A percentile compares a stretch with the other conserved stretches of the same genome.
These are phyloP conservation scores for Nakaseomyces bracarensis DNA, from an alignment of 1,139 yeast genomes.

Conservation along the genomic window DNA sequence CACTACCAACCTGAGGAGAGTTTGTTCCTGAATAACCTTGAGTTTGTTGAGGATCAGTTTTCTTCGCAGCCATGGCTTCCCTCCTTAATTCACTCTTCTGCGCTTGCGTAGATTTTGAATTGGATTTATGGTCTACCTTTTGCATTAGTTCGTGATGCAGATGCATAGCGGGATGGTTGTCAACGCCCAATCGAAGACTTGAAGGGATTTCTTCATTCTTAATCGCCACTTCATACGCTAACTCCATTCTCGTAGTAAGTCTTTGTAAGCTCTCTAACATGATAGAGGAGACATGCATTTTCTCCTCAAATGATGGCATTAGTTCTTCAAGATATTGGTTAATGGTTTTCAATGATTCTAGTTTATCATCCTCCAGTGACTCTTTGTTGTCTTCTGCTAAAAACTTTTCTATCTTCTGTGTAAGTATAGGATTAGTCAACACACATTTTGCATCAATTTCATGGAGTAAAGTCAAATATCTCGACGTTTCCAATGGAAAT, in stretches of 20 bases:
- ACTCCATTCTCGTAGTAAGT: slow-evolving; percentile 65
- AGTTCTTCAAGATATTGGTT: slow-evolving; percentile 53
- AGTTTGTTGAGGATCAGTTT: slow-evolving; percentile 26
- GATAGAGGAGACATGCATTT: slow-evolving; percentile 92
- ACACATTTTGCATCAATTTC: slow-evolving; percentile 95
- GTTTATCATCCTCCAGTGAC: slow-evolving; percentile 32
- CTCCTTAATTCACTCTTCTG: slow-evolving; percentile 77
- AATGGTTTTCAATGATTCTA: slow-evolving; percentile 35
- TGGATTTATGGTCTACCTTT: slow-evolving; percentile 24
- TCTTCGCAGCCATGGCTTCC: slow-evolving; percentile 84
- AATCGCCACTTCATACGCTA: slow-evolving; percentile 66
- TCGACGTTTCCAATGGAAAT: slow-evolving; percentile 71
- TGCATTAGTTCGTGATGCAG: slow-evolving; percentile 32
- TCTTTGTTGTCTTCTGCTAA: slow-evolving; percentile 27
- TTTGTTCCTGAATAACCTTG: background rate
- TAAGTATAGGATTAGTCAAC: slow-evolving; percentile 60
- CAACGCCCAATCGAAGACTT: slow-evolving; percentile 53
- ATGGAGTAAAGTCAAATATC: slow-evolving; percentile 78
- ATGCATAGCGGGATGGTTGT: slow-evolving; percentile 77
- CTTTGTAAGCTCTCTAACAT: slow-evolving; percentile 72
- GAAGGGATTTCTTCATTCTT: slow-evolving; percentile 66
- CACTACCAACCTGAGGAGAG: slow-evolving; percentile 16
- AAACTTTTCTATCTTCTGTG: slow-evolving; percentile 49
- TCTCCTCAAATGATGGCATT: slow-evolving; percentile 90
- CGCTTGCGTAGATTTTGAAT: slow-evolving; percentile 52